Base-by-base conservation (phyloP, 441 rosid species). In the Flueggea neowawraea region DNA sequence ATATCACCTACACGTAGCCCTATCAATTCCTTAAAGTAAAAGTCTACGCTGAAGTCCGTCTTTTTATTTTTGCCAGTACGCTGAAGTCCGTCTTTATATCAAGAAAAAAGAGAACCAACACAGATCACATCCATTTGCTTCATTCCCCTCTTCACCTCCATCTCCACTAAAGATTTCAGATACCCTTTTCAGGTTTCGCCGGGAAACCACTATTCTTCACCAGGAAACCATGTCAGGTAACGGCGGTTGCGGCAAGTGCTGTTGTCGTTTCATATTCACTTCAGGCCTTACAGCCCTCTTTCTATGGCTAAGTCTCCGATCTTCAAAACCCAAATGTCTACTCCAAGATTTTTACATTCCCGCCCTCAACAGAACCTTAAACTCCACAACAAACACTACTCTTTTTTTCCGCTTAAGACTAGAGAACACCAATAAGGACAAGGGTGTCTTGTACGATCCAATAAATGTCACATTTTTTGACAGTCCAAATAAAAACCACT, bases 281-380 rank as follows among this genome's bases (percentile, higher is more conserved):
- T 61, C 73, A 14, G 90, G 96, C 39, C 61, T 91, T 6, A 74
- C 94, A 17, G 67, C 81, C 13, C 83, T 91, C 15, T 85, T 86
- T 73, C 6, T 88, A 61, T 91, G 97, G 96, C 85, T 88, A 1
- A 75, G 84, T 43, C 69, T 86, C 14, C 84, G 92, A 7, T 28
- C 85, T 39, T 59, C 79, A 16, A 71, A 71, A 28, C 94, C 94
- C 13, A 77, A 78, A 64, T 79, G 84, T 67, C 69, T 67, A 9
- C 75, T 89, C 52, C 12, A 69, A 1, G 3, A 50, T 0, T 67
- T 92, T 58, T 79, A 81, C 75, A 59, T 89, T 44, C 88, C 96
- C n/a, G 79, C 89, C 52, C 82, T 88, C 52, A n/a, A 84, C 72
- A 70, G 13, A 60, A 60, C 95, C 64, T 39, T 60, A 12, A 62